Conservation (phyloP, 306 rosid species). For the Cucumis cinereus region DNA sequence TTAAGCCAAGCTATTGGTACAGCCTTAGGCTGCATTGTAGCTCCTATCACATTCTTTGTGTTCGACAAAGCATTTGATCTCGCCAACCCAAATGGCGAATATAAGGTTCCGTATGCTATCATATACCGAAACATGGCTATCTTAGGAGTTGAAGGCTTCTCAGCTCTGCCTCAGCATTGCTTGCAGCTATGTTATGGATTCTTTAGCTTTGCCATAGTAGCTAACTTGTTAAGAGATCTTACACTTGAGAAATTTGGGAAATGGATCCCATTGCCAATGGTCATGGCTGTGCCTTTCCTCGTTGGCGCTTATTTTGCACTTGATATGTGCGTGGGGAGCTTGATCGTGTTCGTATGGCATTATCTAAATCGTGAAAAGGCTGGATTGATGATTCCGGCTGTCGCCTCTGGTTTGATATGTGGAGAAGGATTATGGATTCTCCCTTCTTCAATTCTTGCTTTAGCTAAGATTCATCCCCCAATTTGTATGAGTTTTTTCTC, state of each 20-base stretch:
- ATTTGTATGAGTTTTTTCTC: conserved; percentile 79
- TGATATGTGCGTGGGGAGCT: conserved; percentile 90
- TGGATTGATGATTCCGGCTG: conserved; percentile 72
- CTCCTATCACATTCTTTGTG: conserved; percentile 78
- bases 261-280: conserved; percentile 93
- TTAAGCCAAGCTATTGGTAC: conserved; percentile 91
- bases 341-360: conserved; percentile 76
- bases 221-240: conserved; percentile 67
- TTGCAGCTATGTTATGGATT: conserved; percentile 76
- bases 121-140: conserved; percentile 95
- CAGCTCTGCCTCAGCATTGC: conserved; percentile 84
- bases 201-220: conserved; percentile 58
- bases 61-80: conserved; percentile 91
- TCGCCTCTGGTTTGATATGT: conserved; percentile 95
- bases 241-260: conserved; percentile 33
- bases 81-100: conserved; percentile 69
- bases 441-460: conserved; percentile 78
- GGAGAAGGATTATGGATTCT: conserved; percentile 98
- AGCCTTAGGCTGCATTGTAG: conserved; percentile 76
- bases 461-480: conserved; percentile 71
- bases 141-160: conserved; percentile 78
- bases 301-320: conserved; percentile 92
- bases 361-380: conserved; percentile 36
- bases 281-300: conserved; percentile 95
- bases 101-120: conserved; percentile 93